phyloP scores from a whole-genome alignment of 805 yeast species.

The Lipomyces spencermartinsiae region DNA sequence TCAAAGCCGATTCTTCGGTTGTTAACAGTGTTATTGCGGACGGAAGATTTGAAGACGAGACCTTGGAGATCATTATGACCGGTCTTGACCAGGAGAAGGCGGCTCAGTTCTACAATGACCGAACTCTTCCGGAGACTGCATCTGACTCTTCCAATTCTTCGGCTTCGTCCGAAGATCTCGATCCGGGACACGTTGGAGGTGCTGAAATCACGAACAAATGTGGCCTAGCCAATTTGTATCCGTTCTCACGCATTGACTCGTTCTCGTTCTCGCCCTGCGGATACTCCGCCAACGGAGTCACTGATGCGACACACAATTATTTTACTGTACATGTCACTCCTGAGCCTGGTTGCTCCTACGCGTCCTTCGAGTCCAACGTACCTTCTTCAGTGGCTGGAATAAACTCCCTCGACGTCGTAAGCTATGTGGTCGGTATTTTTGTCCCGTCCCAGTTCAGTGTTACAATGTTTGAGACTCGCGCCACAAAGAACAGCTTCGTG shows the following conservation, averaged over 20 bases:
- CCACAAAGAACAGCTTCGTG: constrained; percentile 21
- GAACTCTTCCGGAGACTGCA: constrained; percentile 51
- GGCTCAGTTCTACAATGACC: constrained; percentile 61
- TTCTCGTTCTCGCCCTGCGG: constrained; percentile 96
- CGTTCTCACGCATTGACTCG: constrained; percentile 65
- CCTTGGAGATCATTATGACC: constrained; percentile 91
- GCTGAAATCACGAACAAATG: constrained; percentile 66
- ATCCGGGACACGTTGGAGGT: constrained; percentile 86
- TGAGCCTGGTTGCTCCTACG: constrained; percentile 92
- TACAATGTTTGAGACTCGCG: constrained; percentile 56
- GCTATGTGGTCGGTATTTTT: constrained; percentile 66
- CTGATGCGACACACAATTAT: constrained; percentile 60
- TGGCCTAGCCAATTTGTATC: constrained; percentile 67
- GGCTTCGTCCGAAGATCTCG: constrained; percentile 48
- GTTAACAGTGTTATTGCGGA: constrained; percentile 17
- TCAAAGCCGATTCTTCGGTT: neutral
- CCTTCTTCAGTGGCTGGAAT: constrained; percentile 49
- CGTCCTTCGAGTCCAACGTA: constrained; percentile 91
- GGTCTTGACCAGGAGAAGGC: constrained; percentile 67
- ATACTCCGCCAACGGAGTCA: constrained; percentile 83
- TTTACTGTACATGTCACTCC: constrained; percentile 95
- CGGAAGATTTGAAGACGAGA: constrained; percentile 58
- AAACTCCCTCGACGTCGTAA: constrained; percentile 55
- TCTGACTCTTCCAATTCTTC: constrained; percentile 43
- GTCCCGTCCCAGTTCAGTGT: constrained; percentile 77